These are phyloP conservation scores for Spergularia azorica DNA, from an alignment of 179 eudicot species.

Conservation along the genomic window DNA sequence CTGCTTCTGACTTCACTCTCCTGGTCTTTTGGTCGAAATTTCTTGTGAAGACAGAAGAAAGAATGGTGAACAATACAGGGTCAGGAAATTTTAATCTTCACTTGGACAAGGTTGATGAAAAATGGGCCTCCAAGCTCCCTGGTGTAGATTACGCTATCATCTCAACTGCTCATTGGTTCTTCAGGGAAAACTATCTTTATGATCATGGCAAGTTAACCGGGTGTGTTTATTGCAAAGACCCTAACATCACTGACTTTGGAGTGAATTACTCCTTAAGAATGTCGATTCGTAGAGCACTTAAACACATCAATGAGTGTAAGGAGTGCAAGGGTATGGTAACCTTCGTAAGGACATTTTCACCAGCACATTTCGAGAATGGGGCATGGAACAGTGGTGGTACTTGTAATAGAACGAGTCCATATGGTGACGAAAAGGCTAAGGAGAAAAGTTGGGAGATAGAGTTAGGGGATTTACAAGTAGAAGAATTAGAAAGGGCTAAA, in stretches of 20 bases:
- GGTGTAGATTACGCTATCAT: conserved; percentile 46
- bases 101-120: conserved; percentile 47
- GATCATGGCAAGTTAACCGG: conserved; percentile 42
- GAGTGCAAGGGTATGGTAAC: conserved; percentile 38
- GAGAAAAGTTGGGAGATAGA: conserved; percentile 29
- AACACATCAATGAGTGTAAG: conserved; percentile 39
- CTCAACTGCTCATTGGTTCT: conserved; percentile 70
- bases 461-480: conserved; percentile 39
- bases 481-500: conserved; percentile 39
- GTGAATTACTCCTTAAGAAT: conserved; percentile 40
- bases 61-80: conserved; percentile 47
- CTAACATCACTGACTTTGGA: conserved; percentile 37
- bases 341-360: conserved; percentile 68
- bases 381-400: conserved; percentile 62
- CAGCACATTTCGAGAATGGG: conserved; percentile 69
- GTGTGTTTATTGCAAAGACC: conserved; percentile 56
- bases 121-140: conserved; percentile 50
- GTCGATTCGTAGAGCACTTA: conserved; percentile 48
- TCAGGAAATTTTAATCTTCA: conserved; percentile 57
- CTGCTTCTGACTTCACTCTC: conserved; percentile 60
- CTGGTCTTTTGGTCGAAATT: conserved; percentile 60
- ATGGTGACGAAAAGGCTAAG: conserved; percentile 19
- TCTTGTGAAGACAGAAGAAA: conserved; percentile 46
- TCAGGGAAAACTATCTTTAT: conserved; percentile 50
- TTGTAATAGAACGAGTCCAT: conserved; percentile 59